Evolutionary conservation across 257 asterid genomes (phyloP), one percentile per base, ranked within the genome.

Genomic region (Fraxinus quadrangulata): DNA sequence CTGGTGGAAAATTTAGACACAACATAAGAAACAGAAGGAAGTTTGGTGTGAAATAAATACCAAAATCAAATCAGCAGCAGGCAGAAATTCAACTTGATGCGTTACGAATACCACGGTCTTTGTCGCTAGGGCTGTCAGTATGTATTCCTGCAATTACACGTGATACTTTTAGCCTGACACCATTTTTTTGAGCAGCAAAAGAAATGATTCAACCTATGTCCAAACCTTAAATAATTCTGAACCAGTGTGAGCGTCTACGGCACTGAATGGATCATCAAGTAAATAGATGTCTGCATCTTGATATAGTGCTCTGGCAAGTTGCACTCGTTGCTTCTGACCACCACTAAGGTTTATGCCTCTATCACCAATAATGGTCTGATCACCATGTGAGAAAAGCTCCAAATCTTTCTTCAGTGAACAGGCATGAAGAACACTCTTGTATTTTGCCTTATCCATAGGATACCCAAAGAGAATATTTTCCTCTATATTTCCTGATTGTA

Each of bases 271-370:
- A 89, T 95, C 99, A 73, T 95, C 99, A 12, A 95, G 93, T 78
- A 95, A 87, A 90, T 93, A 95, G 67, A 93, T 87, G 42, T 95
- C 99, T 65, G 99, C 99, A 72, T 95, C 97, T 85, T 95, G 99
- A 84, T 95, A 95, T 61, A 95, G 87, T 65, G 99, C 99, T 82
- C 99, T 87, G 74, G 99, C 99, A 78, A 95, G 98, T 80, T 95
- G 99, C 83, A 95, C 96, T 2, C 99, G 87, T 76, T 95, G 99
- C 90, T 95, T 95, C 83, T 95, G 99, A 75, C 99, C 99, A 72
- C 99, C 99, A 83, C 99, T 95, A 39, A 95, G 96, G 85, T 95
- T 95, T 83, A 95, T 95, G 80, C 99, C 99, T 86, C 99, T 86
- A 78, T 95, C 99, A 79, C 99, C 99, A 80, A 95, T 95, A 82